Evolutionary conservation across 352 stramenopile species (phyloP).

Genomic region (Pythium diclinum): DNA sequence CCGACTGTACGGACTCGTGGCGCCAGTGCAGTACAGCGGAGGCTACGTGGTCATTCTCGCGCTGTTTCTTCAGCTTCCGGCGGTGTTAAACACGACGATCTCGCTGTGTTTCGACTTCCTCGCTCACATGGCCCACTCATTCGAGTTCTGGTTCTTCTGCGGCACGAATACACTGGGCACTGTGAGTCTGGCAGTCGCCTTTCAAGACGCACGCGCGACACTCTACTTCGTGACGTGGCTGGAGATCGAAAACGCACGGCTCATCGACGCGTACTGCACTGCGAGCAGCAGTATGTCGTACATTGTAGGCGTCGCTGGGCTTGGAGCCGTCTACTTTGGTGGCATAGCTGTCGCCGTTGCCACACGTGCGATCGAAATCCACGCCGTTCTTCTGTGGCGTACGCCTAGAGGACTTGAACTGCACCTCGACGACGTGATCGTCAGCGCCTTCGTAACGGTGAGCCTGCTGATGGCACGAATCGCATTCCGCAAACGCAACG

Average conservation of each 20-base stretch:
- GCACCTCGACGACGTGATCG: slow-evolving; percentile 1
- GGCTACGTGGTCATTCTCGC: background rate
- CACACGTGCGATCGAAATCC: background rate
- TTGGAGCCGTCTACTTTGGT: background rate
- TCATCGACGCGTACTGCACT: background rate
- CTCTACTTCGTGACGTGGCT: background rate
- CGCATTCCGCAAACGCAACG: slow-evolving; percentile 11
- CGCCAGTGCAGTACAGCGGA: background rate
- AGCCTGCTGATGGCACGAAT: slow-evolving; percentile 1
- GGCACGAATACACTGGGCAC: background rate
- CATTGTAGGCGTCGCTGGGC: background rate
- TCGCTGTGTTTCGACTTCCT: slow-evolving; percentile 8
- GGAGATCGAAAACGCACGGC: slow-evolving; percentile 3
- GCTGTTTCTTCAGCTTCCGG: background rate
- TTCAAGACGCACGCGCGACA: background rate
- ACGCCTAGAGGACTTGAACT: background rate
- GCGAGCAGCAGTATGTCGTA: background rate
- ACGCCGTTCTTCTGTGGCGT: background rate
- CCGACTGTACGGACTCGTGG: background rate
- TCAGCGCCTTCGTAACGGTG: background rate
- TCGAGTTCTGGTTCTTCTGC: slow-evolving; percentile 18
- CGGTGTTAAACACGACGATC: background rate
- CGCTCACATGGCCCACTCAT: background rate
- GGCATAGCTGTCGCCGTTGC: background rate
- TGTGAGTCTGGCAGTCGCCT: background rate